Evolutionary conservation across 2,329 filamentous ascomycete species (phyloP), one percentile per base, ranked within the genome.

Genomic region (Chrysoporthe cubensis): DNA sequence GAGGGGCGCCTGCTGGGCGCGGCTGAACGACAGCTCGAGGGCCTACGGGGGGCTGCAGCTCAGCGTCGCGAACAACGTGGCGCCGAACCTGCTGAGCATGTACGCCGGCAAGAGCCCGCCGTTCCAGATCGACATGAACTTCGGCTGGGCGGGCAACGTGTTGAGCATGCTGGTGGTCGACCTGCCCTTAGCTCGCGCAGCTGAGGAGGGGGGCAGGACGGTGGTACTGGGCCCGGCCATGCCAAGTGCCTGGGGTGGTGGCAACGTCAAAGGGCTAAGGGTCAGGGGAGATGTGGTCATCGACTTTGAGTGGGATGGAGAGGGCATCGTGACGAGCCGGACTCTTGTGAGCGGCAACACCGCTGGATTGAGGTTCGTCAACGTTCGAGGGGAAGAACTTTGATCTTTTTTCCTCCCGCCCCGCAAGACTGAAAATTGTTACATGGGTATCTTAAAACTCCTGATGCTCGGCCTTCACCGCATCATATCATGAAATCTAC

Each of bases 51-150:
- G 85, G 66, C 75, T 87, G 18, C 77, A 80, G 5, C 83, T 83
- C 50, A 80, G 84, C 1, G 80, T 87, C 18, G 75, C 80, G 32
- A 74, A 79, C 48, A 87, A 87, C 70, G 82, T 86, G 34, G 85
- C 79, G 0, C 75, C 66, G 0, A 88, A 87, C 71, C 80, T 81
- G 2, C 75, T 87, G 42, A 82, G 79, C 54, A 85, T 87, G 80
- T 88, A 87, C 71, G 75, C 71, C 9, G 83, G 78, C 0, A 73
- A 76, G 11, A 74, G 78, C 6, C 74, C 76, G 59, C 84, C 86
- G 1, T 88, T 88, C 70, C 86, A 88, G 76, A 87, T 88, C 66
- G 86, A 88, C 73, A 86, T 85, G 7, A 88, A 88, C 72, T 87
- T 85, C 69, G 86, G 85, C 1, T 74, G 81, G 32, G 78, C 78